Evolutionary conservation across 1,284 basidiomycete species (phyloP), one percentile per base, ranked within the genome.

Genomic region (Tremellales sp.): DNA sequence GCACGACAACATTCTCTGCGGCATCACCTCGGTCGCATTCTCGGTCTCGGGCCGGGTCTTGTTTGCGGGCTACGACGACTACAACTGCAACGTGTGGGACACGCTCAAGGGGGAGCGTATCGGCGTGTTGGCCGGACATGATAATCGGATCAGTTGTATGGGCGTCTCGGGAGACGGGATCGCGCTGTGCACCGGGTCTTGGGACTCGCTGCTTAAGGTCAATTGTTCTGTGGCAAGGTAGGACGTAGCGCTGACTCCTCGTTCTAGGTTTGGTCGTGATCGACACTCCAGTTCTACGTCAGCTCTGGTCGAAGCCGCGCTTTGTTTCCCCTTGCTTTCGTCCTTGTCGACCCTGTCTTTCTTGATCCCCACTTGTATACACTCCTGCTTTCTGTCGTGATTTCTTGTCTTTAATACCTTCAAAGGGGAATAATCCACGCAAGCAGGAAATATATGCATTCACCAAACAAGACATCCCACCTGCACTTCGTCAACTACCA

Each of bases 21-120:
- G 94, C 56, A 97, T 98, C 74, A 98, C 95, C 10, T 95, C 92
- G 3, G 93, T 98, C 58, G 93, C 89, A 13, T 98, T 99, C 78
- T 97, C 92, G 2, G 87, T 89, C 58, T 97, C 92, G 13, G 94
- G 94, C 39, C 86, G 95, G 51, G 87, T 99, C 61, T 80, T 99
- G 39, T 97, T 98, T 65, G 94, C 93, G 56, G 95, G 94, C 34
- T 98, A 97, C 71, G 95, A 99, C 72, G 94, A 98, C 73, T 97
- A 94, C 87, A 97, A 94, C 59, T 92, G 88, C 79, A 97, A 97
- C 68, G 94, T 97, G 39, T 98, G 94, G 94, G 94, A 99, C 70
- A 97, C 93, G 34, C 80, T 98, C 66, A 95, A 94, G 75, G 94
- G 92, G 48, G 94, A 98, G 74, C 85, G 94, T 48, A 91, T 97